These are phyloP conservation scores for Talaromyces sp. DNA, from an alignment of 2,329 filamentous ascomycete genomes.

Conservation along the genomic window DNA sequence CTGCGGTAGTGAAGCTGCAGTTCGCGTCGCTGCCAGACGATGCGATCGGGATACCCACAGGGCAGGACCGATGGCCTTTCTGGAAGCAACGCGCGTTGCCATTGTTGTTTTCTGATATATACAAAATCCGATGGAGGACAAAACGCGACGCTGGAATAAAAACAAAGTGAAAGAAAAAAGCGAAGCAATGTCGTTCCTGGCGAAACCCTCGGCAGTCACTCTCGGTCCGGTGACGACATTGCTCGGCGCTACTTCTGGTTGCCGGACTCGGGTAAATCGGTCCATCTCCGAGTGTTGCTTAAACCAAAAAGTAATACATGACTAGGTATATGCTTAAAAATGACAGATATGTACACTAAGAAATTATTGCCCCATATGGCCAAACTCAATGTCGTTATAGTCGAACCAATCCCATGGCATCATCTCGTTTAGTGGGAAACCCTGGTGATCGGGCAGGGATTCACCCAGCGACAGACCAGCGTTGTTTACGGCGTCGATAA, in stretches of 20 bases:
- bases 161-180: neutral
- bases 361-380: neutral
- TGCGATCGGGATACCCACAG: slow-evolving; percentile 3
- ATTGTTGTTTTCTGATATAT: neutral
- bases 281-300: neutral
- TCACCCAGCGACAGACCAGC: slow-evolving; percentile 55
- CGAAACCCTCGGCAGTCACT: neutral
- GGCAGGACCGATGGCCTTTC: neutral
- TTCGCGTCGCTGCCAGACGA: neutral
- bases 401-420: slow-evolving; percentile 55
- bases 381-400: slow-evolving; percentile 22
- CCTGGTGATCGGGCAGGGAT: slow-evolving; percentile 44
- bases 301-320: neutral
- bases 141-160: neutral
- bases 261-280: slow-evolving; percentile 14
- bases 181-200: neutral
- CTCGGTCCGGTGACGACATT: slow-evolving; percentile 11
- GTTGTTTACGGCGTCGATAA: slow-evolving; percentile 60
- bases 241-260: slow-evolving; percentile 25
- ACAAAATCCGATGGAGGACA: neutral
- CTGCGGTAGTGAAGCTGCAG: neutral
- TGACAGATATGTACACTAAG: neutral
- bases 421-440: slow-evolving; percentile 54
- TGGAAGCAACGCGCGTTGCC: neutral
- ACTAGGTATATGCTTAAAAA: neutral